Evolutionary conservation across 1,284 basidiomycete genomes (phyloP).

Genomic region (Psilocybe mexicana): DNA sequence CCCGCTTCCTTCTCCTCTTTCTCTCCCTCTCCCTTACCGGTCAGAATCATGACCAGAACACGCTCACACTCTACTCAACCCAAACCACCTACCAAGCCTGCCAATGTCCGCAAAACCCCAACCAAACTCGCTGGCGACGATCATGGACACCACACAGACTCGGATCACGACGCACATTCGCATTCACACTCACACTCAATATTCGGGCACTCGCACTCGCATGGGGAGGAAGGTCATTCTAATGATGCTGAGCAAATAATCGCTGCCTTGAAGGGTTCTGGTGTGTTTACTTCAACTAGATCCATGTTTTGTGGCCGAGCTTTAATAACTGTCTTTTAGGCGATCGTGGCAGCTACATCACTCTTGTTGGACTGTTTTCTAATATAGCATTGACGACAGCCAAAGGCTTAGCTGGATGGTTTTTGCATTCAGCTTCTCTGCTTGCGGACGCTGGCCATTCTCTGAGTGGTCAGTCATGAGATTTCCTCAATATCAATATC

Average conservation of each 20-base stretch:
- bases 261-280: constrained; percentile 65
- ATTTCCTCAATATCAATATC: constrained; percentile 10
- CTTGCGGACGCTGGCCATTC: constrained; percentile 96
- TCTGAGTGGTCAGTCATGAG: constrained; percentile 67
- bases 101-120: constrained; percentile 7
- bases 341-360: constrained; percentile 83
- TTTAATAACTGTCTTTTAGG: constrained; percentile 37
- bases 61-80: constrained; percentile 33
- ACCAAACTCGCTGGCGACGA: constrained; percentile 24
- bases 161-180: constrained; percentile 28
- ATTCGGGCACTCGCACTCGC: constrained; percentile 67
- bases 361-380: constrained; percentile 82
- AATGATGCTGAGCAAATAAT: constrained; percentile 75
- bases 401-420: constrained; percentile 88
- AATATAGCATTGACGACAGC: constrained; percentile 83
- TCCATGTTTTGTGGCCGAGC: not conserved
- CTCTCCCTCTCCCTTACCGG: not conserved
- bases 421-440: constrained; percentile 87
- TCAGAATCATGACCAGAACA: constrained; percentile 32
- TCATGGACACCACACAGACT: constrained; percentile 23
- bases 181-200: constrained; percentile 48
- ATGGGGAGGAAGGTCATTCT: constrained; percentile 64
- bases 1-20: constrained; percentile 8
- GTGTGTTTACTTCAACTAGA: constrained; percentile 38
- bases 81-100: constrained; percentile 14